These are phyloP conservation scores for Seiridium unicorne DNA, from an alignment of 2,329 filamentous ascomycete species.

Conservation along the genomic window DNA sequence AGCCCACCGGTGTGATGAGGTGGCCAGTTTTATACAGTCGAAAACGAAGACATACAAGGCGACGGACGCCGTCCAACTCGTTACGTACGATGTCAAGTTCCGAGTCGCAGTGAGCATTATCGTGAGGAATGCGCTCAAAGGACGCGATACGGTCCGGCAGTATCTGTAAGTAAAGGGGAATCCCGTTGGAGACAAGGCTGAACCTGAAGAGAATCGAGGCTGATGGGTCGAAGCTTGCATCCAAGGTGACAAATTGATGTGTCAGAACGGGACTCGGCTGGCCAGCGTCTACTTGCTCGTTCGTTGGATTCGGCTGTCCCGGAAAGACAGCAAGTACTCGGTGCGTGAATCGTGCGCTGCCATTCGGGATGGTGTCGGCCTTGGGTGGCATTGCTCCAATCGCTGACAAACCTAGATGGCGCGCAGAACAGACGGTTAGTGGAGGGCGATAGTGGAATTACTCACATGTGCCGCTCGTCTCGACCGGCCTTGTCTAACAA, in stretches of 20 bases:
- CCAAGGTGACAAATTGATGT: neutral
- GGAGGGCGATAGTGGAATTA: neutral
- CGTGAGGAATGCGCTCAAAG: neutral
- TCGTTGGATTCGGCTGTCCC: neutral
- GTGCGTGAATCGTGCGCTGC: neutral
- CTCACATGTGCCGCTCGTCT: neutral
- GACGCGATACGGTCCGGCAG: neutral
- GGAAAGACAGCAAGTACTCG: slow-evolving; percentile 3
- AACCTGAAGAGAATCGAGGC: slow-evolving; percentile 3
- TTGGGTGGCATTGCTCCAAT: neutral
- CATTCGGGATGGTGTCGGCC: neutral
- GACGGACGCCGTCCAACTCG: neutral
- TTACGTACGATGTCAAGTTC: neutral
- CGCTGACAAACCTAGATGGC: neutral
- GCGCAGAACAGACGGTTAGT: neutral
- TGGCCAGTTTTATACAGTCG: neutral
- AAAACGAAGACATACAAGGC: slow-evolving; percentile 3
- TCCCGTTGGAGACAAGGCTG: neutral
- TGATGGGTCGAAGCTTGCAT: neutral
- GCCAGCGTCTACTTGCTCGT: neutral
- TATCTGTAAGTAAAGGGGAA: neutral
- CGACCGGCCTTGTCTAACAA: neutral
- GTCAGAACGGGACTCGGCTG: neutral
- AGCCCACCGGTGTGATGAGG: neutral
- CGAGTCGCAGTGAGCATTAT: neutral